Conservation (phyloP, 2,329 filamentous ascomycete species). For the Colletotrichum eremochloae region DNA sequence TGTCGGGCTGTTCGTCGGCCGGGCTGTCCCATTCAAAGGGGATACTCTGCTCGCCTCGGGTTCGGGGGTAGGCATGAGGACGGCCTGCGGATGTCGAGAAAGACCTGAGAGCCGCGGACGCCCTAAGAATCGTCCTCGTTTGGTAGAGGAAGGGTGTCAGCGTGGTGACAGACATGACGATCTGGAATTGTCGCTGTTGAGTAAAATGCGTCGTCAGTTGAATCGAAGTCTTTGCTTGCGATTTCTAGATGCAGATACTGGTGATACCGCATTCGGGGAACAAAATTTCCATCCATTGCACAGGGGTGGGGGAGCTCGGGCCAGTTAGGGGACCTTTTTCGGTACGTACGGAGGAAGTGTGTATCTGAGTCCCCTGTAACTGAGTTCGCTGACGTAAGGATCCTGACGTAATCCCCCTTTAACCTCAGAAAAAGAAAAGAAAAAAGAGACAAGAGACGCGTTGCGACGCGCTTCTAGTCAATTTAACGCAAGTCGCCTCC, state of each 20-base stretch:
- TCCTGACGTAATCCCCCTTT: constrained; percentile 30
- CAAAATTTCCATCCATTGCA: neutral
- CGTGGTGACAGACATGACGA: constrained; percentile 59
- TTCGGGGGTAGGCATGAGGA: constrained; percentile 43
- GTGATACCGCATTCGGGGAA: neutral
- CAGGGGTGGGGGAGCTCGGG: constrained; percentile 26
- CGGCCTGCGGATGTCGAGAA: constrained; percentile 39
- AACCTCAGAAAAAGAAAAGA: neutral
- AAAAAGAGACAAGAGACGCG: neutral
- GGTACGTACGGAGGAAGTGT: too few relatives aligned
- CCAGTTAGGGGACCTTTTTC: constrained; percentile 1
- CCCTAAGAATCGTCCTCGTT: constrained; percentile 71
- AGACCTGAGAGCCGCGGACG: constrained; percentile 45
- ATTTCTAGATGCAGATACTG: neutral
- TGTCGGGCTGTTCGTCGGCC: constrained; percentile 44
- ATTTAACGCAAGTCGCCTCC: constrained; percentile 12
- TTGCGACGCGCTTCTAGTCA: constrained; percentile 5
- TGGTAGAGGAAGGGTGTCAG: constrained; percentile 79
- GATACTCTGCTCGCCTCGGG: constrained; percentile 52
- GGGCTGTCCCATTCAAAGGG: constrained; percentile 64
- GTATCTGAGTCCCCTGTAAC: neutral
- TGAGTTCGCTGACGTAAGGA: constrained; percentile 27
- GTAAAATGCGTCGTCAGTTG: neutral
- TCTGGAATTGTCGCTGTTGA: neutral
- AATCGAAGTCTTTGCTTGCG: constrained; percentile 3